A percentile compares a stretch with the other conserved stretches of the same genome.
These are phyloP conservation scores for Aspergillus viridinutans DNA, from an alignment of 2,329 filamentous ascomycete species.

Conservation along the genomic window DNA sequence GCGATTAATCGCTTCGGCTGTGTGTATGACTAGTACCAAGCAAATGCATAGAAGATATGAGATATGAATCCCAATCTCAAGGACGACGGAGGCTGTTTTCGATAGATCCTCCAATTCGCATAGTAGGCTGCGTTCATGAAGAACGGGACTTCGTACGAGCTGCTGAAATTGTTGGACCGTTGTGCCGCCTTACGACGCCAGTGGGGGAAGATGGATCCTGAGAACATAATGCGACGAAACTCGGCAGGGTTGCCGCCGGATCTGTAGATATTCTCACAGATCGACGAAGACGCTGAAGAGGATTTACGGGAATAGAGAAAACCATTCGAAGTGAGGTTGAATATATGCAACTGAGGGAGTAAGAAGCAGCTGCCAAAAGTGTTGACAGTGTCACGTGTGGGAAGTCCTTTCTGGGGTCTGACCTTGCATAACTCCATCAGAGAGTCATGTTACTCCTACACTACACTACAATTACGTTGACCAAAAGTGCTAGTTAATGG, in stretches of 20 bases:
- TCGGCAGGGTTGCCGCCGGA: neutral
- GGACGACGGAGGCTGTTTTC: slow-evolving; percentile 66
- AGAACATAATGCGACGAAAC: slow-evolving; percentile 13
- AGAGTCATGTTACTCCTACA: neutral
- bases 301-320: slow-evolving; percentile 2
- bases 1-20: slow-evolving; percentile 4
- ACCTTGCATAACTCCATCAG: slow-evolving; percentile 1
- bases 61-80: slow-evolving; percentile 73
- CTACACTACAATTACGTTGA: neutral
- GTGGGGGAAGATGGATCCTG: slow-evolving; percentile 21
- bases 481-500: neutral
- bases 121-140: slow-evolving; percentile 74
- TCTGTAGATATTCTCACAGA: neutral
- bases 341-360: slow-evolving; percentile 1
- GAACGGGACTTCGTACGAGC: slow-evolving; percentile 34
- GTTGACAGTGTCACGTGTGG: slow-evolving; percentile 19
- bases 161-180: slow-evolving; percentile 17
- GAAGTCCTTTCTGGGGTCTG: slow-evolving; percentile 1
- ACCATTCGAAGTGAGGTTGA: neutral
- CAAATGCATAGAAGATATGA: slow-evolving; percentile 80
- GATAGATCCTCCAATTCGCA: slow-evolving; percentile 72
- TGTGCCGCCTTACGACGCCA: slow-evolving; percentile 23
- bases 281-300: neutral
- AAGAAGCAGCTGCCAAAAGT: slow-evolving; percentile 9
- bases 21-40: slow-evolving; percentile 45